Base-by-base conservation (phyloP, 2,329 filamentous ascomycete species). In the Conoideocrella luteorostrata region DNA sequence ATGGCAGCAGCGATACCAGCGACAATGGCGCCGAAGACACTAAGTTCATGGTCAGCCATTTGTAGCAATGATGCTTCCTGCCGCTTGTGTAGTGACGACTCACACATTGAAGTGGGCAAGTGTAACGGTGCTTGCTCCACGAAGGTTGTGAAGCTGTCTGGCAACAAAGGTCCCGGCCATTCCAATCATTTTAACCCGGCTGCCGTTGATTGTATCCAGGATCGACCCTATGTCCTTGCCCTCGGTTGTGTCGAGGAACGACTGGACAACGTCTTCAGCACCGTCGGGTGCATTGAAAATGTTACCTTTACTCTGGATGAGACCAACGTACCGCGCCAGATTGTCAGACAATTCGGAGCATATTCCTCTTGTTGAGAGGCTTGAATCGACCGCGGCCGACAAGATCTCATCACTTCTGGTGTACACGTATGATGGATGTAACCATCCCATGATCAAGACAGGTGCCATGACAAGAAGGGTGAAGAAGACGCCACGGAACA, bases 91-190 rank as follows among this genome's bases (percentile, higher is more conserved):
- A 1, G 3, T 4, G 6, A 4, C 17, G 6, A 52, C 56, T 50
- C 47, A 61, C 58, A 61, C 4, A 32, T 50, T 54, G 32, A 57
- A 11, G 32, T 59, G 50, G 10, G 39, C 43, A 43, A 54, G 21
- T 13, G 45, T 11, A 22, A 50, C 41, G n/a, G 55, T 46, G 21
- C 30, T 24, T 12, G 34, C 24, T 28, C 22, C 33, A 15, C 22
- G 42, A 26, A 26, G 23, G 12, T 11, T 5, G 12, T 3, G 12
- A 11, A 11, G 26, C 7, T 6, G 11, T n/a, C 7, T 23, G 11
- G 47, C 28, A 28, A 39, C 11, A 21, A 47, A 49, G 4, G 24
- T 17, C 4, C 41, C 44, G 3, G 22, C 22, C 7, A 47, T 12
- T 17, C 44, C 44, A n/a, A n/a, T n/a, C n/a, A n/a, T n/a, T n/a